phyloP scores from a whole-genome alignment of 768 basidiomycete genomes.

The Rubroboletus pulcherrimus region DNA sequence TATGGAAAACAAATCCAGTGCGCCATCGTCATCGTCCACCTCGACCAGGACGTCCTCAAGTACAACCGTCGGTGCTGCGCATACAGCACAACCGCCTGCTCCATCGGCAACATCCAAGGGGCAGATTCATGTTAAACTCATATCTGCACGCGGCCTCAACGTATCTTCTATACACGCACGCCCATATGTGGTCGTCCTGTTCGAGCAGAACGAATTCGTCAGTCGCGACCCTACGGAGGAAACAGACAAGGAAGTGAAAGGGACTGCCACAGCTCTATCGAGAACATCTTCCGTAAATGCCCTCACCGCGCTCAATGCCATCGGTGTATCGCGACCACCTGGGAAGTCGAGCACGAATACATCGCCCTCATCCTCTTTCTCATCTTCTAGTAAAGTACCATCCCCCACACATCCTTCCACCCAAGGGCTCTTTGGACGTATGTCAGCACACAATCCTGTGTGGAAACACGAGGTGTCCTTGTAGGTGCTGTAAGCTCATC shows the following conservation, averaged over 20 bases:
- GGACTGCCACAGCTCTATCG: slow-evolving; percentile 58
- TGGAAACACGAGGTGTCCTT: slow-evolving; percentile 99
- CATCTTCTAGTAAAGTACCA: slow-evolving; percentile 37
- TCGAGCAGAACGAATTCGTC: slow-evolving; percentile 99
- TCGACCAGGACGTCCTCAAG: slow-evolving; percentile 34
- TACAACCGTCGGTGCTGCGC: slow-evolving; percentile 11
- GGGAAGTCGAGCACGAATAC: slow-evolving; percentile 42
- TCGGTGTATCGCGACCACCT: slow-evolving; percentile 46
- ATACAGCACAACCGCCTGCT: slow-evolving; percentile 26
- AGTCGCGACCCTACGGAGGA: slow-evolving; percentile 85
- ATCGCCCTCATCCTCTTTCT: slow-evolving; percentile 41
- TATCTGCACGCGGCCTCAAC: slow-evolving; percentile 82
- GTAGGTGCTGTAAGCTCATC: slow-evolving; percentile 48
- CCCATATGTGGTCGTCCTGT: slow-evolving; percentile 95
- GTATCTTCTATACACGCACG: slow-evolving; percentile 61
- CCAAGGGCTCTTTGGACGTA: slow-evolving; percentile 56
- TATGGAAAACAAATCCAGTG: slow-evolving; percentile 36
- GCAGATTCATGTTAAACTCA: slow-evolving; percentile 94
- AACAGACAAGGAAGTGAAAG: slow-evolving; percentile 85
- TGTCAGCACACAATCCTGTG: slow-evolving; percentile 83
- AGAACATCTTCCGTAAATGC: slow-evolving; percentile 60
- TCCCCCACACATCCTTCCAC: slow-evolving; percentile 26
- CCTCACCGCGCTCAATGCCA: slow-evolving; percentile 61
- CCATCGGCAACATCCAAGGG: slow-evolving; percentile 47
- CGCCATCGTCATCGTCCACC: slow-evolving; percentile 42